phyloP scores from a whole-genome alignment of 805 yeast genomes.

The Millerago galiae region DNA sequence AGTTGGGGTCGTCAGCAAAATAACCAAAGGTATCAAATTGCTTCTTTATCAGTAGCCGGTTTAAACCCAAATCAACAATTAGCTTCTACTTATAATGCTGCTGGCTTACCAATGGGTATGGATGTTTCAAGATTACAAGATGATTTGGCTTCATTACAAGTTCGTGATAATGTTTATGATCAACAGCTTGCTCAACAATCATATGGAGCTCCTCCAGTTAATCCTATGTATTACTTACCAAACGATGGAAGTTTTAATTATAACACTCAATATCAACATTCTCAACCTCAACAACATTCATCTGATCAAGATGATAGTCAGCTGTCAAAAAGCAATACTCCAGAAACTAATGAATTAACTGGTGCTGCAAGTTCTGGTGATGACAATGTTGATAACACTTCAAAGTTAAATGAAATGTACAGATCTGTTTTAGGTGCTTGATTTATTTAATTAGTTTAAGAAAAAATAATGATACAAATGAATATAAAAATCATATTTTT shows the following conservation, averaged over 20 bases:
- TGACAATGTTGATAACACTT: conserved; percentile 8
- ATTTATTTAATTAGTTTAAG: conserved; percentile 10
- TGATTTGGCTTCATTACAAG: conserved; percentile 4
- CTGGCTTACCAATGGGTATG: conserved; percentile 3
- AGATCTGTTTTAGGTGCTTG: conserved; percentile 23
- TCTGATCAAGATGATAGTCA: conserved; percentile 4
- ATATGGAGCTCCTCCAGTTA: conserved; percentile 11
- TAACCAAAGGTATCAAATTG: conserved; percentile 18
- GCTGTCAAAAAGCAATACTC: not conserved
- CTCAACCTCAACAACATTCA: not conserved
- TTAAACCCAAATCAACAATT: conserved; percentile 4
- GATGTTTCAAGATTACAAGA: conserved; percentile 6
- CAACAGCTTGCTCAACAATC: conserved; percentile 3
- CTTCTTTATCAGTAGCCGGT: conserved; percentile 14
- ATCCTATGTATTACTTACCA: conserved; percentile 17
- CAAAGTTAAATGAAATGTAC: conserved; percentile 22
- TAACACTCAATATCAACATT: conserved; percentile 7
- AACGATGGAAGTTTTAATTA: conserved; percentile 11
- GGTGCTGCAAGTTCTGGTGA: conserved; percentile 3
- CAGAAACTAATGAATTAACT: conserved; percentile 1
- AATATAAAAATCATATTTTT: not conserved
- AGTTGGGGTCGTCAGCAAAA: conserved; percentile 61
- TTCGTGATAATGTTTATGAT: conserved; percentile 8
- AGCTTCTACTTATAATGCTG: conserved; percentile 1
- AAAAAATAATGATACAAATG: conserved; percentile 1